Evolutionary conservation across 2,329 filamentous ascomycete species (phyloP).

Genomic region (Penicillium brevicompactum): DNA sequence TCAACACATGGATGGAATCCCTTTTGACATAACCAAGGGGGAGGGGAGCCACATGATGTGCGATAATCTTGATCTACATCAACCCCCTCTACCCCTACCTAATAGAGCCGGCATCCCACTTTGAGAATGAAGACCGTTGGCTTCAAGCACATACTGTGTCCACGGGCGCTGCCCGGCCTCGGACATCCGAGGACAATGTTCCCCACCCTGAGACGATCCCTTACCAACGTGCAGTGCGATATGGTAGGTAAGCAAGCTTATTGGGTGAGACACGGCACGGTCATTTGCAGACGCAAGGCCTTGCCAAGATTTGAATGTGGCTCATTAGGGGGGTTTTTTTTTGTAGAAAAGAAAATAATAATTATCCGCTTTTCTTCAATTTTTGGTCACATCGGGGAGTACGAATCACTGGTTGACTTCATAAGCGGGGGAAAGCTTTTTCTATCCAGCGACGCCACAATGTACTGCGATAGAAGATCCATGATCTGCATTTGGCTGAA

Average conservation of each 20-base stretch:
- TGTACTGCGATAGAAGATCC: constrained; percentile 5
- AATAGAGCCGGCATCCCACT: not conserved
- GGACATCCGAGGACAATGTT: constrained; percentile 11
- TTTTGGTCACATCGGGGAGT: constrained; percentile 9
- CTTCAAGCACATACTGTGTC: constrained; percentile 1
- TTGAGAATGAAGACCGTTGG: constrained; percentile 1
- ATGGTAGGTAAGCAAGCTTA: constrained; percentile 16
- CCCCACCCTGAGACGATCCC: constrained; percentile 17
- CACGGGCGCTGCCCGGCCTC: constrained; percentile 16
- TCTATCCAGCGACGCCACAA: constrained; percentile 12
- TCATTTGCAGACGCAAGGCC: constrained; percentile 19
- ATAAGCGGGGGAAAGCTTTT: constrained; percentile 10
- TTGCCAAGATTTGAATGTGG: constrained; percentile 21
- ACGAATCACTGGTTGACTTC: not conserved
- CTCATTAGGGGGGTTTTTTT: constrained; percentile 17
- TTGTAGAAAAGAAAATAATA: not conserved
- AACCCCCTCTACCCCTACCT: constrained; percentile 8
- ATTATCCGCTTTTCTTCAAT: not conserved
- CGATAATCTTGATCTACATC: constrained; percentile 11
- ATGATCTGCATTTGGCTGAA: constrained; percentile 22
- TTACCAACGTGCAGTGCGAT: constrained; percentile 16
- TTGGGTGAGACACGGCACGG: constrained; percentile 16
- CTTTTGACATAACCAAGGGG: constrained; percentile 10
- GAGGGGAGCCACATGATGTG: constrained; percentile 14
- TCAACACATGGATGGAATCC: constrained; percentile 19